Percentiles rank a stretch among this genome's conserved stretches.
Evolutionary conservation across 352 stramenopile species (phyloP).

Genomic region (Phytophthora idaei): DNA sequence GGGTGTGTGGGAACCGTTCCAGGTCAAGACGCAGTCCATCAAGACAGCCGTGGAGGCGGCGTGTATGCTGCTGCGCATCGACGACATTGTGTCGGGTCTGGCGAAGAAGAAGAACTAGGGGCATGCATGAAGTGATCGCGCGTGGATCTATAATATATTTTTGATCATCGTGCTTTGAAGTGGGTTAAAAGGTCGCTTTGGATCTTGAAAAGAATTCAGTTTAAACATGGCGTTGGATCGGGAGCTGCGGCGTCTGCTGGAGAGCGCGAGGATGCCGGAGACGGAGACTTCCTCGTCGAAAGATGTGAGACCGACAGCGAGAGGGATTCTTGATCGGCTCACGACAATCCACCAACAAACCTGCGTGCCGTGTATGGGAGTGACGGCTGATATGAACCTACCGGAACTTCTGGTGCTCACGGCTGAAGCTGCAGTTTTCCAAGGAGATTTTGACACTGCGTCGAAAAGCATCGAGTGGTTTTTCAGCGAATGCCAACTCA

Average conservation of each 20-base stretch:
- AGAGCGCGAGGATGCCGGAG: constrained; percentile 44
- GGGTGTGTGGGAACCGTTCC: constrained; percentile 99
- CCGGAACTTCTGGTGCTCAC: constrained; percentile 80
- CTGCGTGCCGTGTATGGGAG: constrained; percentile 35
- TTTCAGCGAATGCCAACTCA: constrained; percentile 57
- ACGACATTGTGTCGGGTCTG: constrained; percentile 99
- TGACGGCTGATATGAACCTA: constrained; percentile 42
- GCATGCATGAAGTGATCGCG: constrained; percentile 5
- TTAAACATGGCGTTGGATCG: constrained; percentile 56
- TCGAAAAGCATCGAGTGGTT: constrained; percentile 70
- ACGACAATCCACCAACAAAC: constrained; percentile 39
- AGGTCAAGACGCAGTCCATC: constrained; percentile 99
- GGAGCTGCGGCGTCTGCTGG: constrained; percentile 56
- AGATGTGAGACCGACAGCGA: constrained; percentile 35
- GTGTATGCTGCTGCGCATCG: constrained; percentile 98
- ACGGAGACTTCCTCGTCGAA: constrained; percentile 23
- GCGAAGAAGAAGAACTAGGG: constrained; percentile 94
- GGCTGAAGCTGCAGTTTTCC: constrained; percentile 69
- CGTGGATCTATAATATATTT: constrained; percentile 72
- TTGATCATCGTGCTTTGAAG: constrained; percentile 34
- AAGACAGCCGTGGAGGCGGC: constrained; percentile 99
- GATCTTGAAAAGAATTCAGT: constrained; percentile 1
- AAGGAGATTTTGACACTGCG: constrained; percentile 71
- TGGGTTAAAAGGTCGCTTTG: constrained; percentile 24
- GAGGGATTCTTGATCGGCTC: constrained; percentile 48